A percentile compares a stretch with the other conserved stretches of the same genome.
These are phyloP conservation scores for Malassezia obtusa DNA, from an alignment of 1,284 basidiomycete genomes.

Conservation along the genomic window DNA sequence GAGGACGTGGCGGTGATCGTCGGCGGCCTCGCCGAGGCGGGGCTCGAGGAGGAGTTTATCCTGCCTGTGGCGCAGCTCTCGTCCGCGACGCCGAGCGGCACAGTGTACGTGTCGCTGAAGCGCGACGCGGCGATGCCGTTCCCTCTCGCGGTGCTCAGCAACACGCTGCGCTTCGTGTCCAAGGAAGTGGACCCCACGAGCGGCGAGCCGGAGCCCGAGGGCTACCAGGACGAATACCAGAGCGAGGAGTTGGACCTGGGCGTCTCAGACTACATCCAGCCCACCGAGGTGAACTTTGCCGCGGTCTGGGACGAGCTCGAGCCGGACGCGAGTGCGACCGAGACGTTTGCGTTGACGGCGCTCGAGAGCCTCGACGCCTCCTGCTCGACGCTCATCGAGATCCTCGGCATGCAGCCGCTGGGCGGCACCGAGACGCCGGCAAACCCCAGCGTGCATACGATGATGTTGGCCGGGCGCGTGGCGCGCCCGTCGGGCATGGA, in stretches of 20 bases:
- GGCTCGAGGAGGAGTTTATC: slow-evolving; percentile 86
- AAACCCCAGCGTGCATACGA: slow-evolving; percentile 79
- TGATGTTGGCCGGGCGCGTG: slow-evolving; percentile 82
- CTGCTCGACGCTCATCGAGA: slow-evolving; percentile 82
- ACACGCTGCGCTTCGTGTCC: slow-evolving; percentile 88
- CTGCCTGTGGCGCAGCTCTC: slow-evolving; percentile 63
- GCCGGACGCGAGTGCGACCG: slow-evolving; percentile 55
- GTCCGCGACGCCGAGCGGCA: slow-evolving; percentile 62
- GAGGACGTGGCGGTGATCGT: slow-evolving; percentile 77
- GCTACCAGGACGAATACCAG: slow-evolving; percentile 97
- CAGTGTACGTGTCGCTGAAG: slow-evolving; percentile 88
- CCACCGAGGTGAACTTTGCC: slow-evolving; percentile 79
- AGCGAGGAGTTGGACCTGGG: slow-evolving; percentile 89
- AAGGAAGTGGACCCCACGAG: slow-evolving; percentile 94
- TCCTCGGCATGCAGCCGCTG: slow-evolving; percentile 90
- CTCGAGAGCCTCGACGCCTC: slow-evolving; percentile 83
- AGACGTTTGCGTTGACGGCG: slow-evolving; percentile 85
- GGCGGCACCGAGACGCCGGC: slow-evolving; percentile 54
- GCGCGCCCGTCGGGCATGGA: slow-evolving; percentile 70
- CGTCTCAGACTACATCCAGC: slow-evolving; percentile 83
- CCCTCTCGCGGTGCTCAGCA: slow-evolving; percentile 73
- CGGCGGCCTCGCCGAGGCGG: slow-evolving; percentile 68
- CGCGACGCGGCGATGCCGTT: slow-evolving; percentile 65
- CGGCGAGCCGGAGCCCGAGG: slow-evolving; percentile 94
- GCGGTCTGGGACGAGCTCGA: slow-evolving; percentile 88